Evolutionary conservation across 352 stramenopile species (phyloP), one percentile per base, ranked within the genome.

Genomic region (Globisporangium alternatum): DNA sequence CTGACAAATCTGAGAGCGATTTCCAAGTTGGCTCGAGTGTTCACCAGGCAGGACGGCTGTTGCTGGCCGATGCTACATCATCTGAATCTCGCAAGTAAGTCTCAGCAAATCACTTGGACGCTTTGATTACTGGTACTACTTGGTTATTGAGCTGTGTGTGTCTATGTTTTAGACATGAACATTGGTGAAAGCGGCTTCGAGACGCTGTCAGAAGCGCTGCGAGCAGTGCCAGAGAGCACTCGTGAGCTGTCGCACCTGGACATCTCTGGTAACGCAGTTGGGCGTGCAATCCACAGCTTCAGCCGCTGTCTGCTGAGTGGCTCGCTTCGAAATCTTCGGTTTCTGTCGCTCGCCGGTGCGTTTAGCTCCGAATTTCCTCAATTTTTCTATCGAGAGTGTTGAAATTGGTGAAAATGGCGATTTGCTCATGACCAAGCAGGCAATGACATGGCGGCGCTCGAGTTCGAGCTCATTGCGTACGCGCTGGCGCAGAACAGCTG

Each of bases 361-460:
- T 8, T 8, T 4, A n/a, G 9, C 21, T 58, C 8, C 19, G n/a
- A 25, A 55, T 12, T 28, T 10, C 19, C 17, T 30, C n/a, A 51
- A 28, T 3, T 25, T 8, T 19, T 44, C 15, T 44, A 17, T 48
- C 6, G 37, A 17, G 15, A 43, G 12, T 43, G 37, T 43, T 43
- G 19, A 22, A 48, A 48, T 10, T 48, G 43, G 1, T 48, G 43
- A 48, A 48, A 48, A 48, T 48, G 19, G 43, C 22, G 19, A 8
- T 48, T 22, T 7, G 17, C 5, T 9, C 2, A 9, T 56, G 49
- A 31, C 39, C 1, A 51, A 22, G 19, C 35, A 83, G 75, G 71
- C n/a, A 84, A 84, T n/a, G 61, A 66, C 5, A 35, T 84, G 45
- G 56, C 55, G 8, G 37, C 71, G 5, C 57, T 84, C 17, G 74